Base-by-base conservation (phyloP, 495 filamentous ascomycete species). In the Penicillium coprophilum region DNA sequence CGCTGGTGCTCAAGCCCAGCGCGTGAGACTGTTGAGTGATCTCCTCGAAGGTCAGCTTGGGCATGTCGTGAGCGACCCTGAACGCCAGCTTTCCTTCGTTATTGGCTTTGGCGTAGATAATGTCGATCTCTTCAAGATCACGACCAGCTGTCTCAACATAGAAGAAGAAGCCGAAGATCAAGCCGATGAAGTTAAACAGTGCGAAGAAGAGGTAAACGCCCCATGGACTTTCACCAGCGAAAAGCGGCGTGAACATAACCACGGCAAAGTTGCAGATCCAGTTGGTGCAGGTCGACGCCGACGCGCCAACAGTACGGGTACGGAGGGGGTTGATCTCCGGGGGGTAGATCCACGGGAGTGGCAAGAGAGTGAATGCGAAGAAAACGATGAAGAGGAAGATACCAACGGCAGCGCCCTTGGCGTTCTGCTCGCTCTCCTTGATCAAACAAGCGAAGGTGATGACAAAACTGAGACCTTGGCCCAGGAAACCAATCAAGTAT, bases 121-220 rank as follows among this genome's bases (percentile, higher is more conserved):
- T 64, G 46, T 92, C 89, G 50, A 91, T 85, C 67, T 91, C 88
- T 62, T 92, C 88, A 10, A 92, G 81, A n/a, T 83, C 84, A 50
- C 87, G 84, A 9, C 77, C 70, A 5, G 82, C 80, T 1, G 86
- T 89, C 69, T 90, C 87, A 3, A 85, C 82, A 63, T 88, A 90
- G 74, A 85, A 87, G 76, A 88, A 85, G 68, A 80, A 91, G 40
- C 59, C 68, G 53, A 75, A 67, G 1, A 87, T 85, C 12, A 91
- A 52, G 70, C 86, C 88, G 66, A 71, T 71, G 44, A 81, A 82
- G 71, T 92, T 92, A 44, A 89, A 68, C 34, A 78, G 66, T 12
- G 86, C 86, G 63, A 91, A 91, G 81, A 91, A 88, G 28, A 76
- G 67, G 45, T 76, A 76, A 13, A 71, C 60, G 46, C 71, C 71